Conservation (phyloP, 176 grass and related monocot species). For the Triticum timopheevii region DNA sequence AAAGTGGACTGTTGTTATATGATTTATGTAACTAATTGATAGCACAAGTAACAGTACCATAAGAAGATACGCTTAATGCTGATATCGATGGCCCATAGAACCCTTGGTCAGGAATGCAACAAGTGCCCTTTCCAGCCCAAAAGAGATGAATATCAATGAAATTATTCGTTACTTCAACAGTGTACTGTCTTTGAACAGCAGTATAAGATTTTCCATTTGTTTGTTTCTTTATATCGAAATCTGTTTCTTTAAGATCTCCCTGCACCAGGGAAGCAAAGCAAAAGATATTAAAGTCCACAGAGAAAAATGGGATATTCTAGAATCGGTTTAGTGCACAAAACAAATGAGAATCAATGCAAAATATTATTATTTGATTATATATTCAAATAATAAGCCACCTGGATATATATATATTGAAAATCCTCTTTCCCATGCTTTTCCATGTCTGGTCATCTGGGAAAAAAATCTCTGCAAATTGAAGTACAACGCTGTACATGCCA, state of each 20-base stretch:
- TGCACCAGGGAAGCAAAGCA: neutral
- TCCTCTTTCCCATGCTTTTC: too few relatives aligned
- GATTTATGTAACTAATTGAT: neutral
- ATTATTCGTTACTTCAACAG: neutral
- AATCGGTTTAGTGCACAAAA: neutral
- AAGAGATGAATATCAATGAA: too few relatives aligned
- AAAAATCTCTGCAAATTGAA: conserved; percentile 54
- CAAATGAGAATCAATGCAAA: neutral
- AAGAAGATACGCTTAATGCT: conserved; percentile 29
- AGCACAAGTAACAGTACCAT: neutral
- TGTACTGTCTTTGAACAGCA: conserved; percentile 35
- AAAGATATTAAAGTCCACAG: neutral
- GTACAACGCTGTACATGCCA: conserved; percentile 35
- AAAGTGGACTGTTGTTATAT: neutral
- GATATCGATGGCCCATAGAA: too few relatives aligned
- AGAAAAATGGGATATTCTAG: neutral
- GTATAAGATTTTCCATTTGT: conserved; percentile 32
- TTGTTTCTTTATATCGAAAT: conserved; percentile 54
- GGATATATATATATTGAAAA: too few relatives aligned
- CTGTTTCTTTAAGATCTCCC: conserved; percentile 37
- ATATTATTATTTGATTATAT: neutral
- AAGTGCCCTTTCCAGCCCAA: too few relatives aligned
- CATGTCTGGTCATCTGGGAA: too few relatives aligned
- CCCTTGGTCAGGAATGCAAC: too few relatives aligned
- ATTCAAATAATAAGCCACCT: neutral